Base-by-base conservation (phyloP, 2,329 filamentous ascomycete genomes). In the Claviceps sp. region DNA sequence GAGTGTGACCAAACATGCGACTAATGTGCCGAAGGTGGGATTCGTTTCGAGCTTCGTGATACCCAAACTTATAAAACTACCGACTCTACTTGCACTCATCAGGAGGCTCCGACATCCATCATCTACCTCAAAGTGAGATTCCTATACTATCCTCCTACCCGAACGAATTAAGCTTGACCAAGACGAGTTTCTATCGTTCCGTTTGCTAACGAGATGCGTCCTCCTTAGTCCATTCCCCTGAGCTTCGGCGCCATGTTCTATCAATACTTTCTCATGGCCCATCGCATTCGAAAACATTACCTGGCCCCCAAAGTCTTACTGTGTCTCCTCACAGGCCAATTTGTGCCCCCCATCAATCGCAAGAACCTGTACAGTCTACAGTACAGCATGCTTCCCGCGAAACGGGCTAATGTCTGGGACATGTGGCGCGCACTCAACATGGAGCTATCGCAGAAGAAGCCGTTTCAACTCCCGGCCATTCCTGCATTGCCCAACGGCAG, bases 281-380 rank as follows among this genome's bases (percentile, higher is more conserved):
- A 87, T 56, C 88, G 93, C 47, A 88, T 98, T 55, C 84, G 88
- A 52, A 95, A 95, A 66, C 93, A 98, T 69, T 98, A 98, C 66
- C 76, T 97, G 44, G 91, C 89, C 0, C 88, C 88, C 0, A 80
- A 83, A 14, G 94, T 98, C 20, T 79, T 97, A 47, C 76, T 95
- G 40, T 93, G 88, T 60, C 82, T 98, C 2, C 74, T 90, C 23
- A 95, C 88, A 0, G 93, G 93, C 53, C 86, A 86, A 55, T 96
- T 96, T 58, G 89, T 97, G 1, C 93, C 91, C 13, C 91, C 94
- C 0, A 94, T 98, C 47, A 90, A 96, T 64, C 80, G 94, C 50
- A 91, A 90, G 63, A 94, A 93, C 62, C 75, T 98, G 49, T 98
- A 98, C 69, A 94, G 88, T 59, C 74, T 98, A 61, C 93, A 98